Base-by-base conservation (phyloP, 179 eudicot genomes). In the Silene noctiflora region DNA sequence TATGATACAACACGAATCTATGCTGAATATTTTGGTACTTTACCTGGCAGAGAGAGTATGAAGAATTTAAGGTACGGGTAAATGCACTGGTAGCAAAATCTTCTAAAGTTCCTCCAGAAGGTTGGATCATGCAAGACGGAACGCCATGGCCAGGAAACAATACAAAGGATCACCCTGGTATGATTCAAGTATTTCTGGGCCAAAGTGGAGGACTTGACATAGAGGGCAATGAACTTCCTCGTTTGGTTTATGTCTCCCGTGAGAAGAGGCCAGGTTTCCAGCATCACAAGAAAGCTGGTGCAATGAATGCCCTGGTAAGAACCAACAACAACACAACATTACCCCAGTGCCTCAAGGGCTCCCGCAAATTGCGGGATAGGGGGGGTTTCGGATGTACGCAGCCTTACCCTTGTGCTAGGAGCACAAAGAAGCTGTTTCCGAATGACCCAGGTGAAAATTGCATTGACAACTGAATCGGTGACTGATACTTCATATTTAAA, bases 51-150 rank as follows among this genome's bases (percentile, higher is more conserved):
- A 91, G 98, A 82, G 98, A 91, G 68, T 93, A 93, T 58, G 98
- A 93, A 86, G 98, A 93, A 85, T 93, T 93, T 39, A 93, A 93
- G 82, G 92, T 93, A 11, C 80, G 98, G 31, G 70, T 93, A 46
- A 93, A 93, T 82, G 94, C 96, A 27, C 84, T 91, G 35, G 98
- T 93, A 39, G 96, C 98, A 29, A 93, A 93, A 84, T 88, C 98
- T 64, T 39, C 75, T 22, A 93, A 93, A 83, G 89, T 83, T 71
- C 98, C 98, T 79, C 86, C 89, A 61, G 96, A 88, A 81, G 98
- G 98, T 7, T 93, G 98, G 98, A 93, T 93, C 81, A 93, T 93
- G 98, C 91, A 93, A 85, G 98, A 93, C 76, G 98, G 98, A 42
- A 93, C 96, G 62, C 96, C 96, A 44, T 91, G 98, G 98, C 96